Base-by-base conservation (phyloP, 2,329 filamentous ascomycete species). In the Phaeosphaeriaceae sp. region DNA sequence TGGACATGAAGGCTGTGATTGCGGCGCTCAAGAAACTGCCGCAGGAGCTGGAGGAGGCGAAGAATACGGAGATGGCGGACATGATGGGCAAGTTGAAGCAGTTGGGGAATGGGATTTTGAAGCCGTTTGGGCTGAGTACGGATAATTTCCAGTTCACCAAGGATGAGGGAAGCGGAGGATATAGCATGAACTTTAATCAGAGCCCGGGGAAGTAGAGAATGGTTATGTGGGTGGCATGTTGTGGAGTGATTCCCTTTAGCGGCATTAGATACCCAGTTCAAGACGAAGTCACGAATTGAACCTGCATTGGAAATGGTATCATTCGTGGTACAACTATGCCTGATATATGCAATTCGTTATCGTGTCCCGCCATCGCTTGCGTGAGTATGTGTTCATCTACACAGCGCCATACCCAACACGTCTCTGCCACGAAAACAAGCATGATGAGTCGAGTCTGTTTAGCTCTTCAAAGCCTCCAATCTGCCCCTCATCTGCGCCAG, bases 61-160 rank as follows among this genome's bases (percentile, higher is more conserved):
- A 93, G 79, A 90, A 97, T 72, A 86, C 85, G 67, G 95, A 99
- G 79, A 92, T 95, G 86, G 89, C 86, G 2, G 94, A 99, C 80
- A 97, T 98, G 93, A 96, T 97, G 93, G 91, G 90, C 19, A 97
- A 98, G 81, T 79, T 99, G 69, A 97, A 96, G 75, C 88, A 91
- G 78, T 81, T 99, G 59, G 95, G 95, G 0, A 97, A 99, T 74
- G 92, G 93, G 1, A 87, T 99, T 17, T 76, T 99, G 51, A 96
- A 91, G 74, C 94, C 94, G 0, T 98, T 98, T 81, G 95, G 95
- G 1, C 79, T 99, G 66, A 96, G 91, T 58, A 98, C 95, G 11
- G 89, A 96, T 47, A 97, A 96, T 76, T 98, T 99, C 74, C 88
- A 97, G 63, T 96, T 98, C 84, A 88, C 90, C 25, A 92, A 97